Conservation (phyloP, 2,329 filamentous ascomycete genomes). For the Trichoderma oligosporum region DNA sequence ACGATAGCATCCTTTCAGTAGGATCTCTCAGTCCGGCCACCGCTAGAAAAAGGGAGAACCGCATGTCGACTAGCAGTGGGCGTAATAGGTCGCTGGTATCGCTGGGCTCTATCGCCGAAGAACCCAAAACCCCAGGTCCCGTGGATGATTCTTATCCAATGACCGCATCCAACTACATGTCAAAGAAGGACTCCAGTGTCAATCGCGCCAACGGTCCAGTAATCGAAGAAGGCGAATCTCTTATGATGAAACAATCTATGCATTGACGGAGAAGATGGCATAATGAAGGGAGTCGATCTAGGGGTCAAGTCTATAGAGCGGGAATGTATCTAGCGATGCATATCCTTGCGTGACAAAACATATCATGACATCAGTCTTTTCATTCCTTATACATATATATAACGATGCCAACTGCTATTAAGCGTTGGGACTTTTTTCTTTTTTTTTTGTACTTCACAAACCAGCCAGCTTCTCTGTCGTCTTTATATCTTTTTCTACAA, state of each 20-base stretch:
- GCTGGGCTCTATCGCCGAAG: conserved; percentile 46
- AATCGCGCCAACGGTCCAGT: conserved; percentile 23
- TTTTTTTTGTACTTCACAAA: background rate
- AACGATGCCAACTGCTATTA: background rate
- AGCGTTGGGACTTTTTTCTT: background rate
- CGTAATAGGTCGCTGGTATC: conserved; percentile 40
- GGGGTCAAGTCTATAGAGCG: conserved; percentile 4
- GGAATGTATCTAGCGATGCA: background rate
- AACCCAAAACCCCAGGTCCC: conserved; percentile 30
- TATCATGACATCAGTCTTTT: background rate
- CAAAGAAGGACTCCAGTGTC: conserved; percentile 21
- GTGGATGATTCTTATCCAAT: conserved; percentile 4
- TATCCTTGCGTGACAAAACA: background rate
- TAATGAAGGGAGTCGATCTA: background rate
- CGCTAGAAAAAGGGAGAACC: conserved; percentile 32
- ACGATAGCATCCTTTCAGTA: conserved; percentile 36
- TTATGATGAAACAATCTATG: conserved; percentile 31
- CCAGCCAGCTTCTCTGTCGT: background rate
- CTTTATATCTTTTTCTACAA: background rate
- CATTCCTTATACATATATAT: background rate
- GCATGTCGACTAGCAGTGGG: conserved; percentile 33
- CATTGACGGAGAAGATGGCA: background rate
- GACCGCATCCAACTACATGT: background rate
- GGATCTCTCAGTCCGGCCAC: conserved; percentile 34
- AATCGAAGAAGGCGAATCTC: conserved; percentile 41